Percentiles rank a stretch among this genome's conserved stretches.
Evolutionary conservation across 495 filamentous ascomycete genomes (phyloP).

Genomic region (Aspergillus asperescens): DNA sequence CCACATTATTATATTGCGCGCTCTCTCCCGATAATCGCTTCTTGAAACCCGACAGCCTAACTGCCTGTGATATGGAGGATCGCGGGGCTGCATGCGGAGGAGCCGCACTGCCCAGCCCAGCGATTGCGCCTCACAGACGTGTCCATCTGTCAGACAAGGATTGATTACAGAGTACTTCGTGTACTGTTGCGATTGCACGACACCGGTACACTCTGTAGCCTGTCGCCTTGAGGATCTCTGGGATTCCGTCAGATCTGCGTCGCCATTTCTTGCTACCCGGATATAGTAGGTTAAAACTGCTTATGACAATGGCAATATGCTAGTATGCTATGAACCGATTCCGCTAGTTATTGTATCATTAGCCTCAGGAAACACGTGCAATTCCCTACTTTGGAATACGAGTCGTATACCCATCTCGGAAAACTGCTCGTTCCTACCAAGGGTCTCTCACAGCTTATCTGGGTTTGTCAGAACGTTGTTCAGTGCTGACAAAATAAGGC

Average conservation of each 20-base stretch:
- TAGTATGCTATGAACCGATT: neutral
- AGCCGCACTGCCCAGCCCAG: slow-evolving; percentile 4
- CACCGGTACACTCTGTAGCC: too few relatives aligned
- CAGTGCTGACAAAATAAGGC: neutral
- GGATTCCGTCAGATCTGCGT: too few relatives aligned
- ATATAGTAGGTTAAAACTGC: too few relatives aligned
- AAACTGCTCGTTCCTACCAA: neutral
- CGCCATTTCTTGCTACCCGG: neutral
- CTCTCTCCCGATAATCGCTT: too few relatives aligned
- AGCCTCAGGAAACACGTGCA: neutral
- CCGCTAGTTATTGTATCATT: neutral
- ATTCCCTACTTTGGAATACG: neutral
- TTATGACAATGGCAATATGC: too few relatives aligned
- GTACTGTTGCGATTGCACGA: neutral
- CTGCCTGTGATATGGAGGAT: neutral
- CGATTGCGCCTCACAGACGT: neutral
- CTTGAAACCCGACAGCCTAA: too few relatives aligned
- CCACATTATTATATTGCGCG: too few relatives aligned
- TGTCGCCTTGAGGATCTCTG: too few relatives aligned
- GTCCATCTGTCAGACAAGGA: neutral
- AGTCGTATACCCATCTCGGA: neutral
- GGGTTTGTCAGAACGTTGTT: neutral
- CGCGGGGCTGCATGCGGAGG: slow-evolving; percentile 4
- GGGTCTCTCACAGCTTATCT: neutral
- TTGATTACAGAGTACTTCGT: neutral